Evolutionary conservation across 352 stramenopile species (phyloP), one percentile per base, ranked within the genome.

Genomic region (Thraustotheca clavata): DNA sequence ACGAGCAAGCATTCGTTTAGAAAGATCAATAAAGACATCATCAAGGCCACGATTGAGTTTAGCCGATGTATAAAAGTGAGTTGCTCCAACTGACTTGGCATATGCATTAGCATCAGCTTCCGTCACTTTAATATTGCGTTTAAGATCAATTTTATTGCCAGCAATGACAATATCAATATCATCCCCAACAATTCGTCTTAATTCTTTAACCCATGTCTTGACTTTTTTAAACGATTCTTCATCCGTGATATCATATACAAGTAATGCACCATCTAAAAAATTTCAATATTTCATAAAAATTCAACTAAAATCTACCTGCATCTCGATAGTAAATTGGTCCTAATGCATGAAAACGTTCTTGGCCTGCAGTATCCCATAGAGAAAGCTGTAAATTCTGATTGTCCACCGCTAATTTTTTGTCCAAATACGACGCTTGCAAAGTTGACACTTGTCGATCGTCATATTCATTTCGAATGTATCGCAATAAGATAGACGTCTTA

Each of bases 401-500:
- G 70, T 96, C 84, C 18, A 97, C 83, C 31, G 89, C 68, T 46
- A 97, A 72, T 34, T 80, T 80, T 73, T 96, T 96, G 69, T 98
- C 91, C 49, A 98, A 69, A 68, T 97, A 98, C 38, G 87, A 96
- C 14, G 92, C 92, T 70, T 97, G 89, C 18, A 97, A 75, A 47
- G 93, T 97, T 57, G 90, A 95, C 31, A 93, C 81, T 71, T 97
- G 89, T 12, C 81, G 74, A 41, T 97, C 93, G 68, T 95, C 77
- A 73, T 97, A 98, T 59, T 95, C 86, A 71, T 92, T 89, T 70
- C 95, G 93, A 68, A 96, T 91, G 70, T 96, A 98, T 35, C 91
- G 82, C 60, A 98, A 69, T 20, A 98, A 71, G 50, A 98, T 97
- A 34, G 90, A 97, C 29, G 92, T 98, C 73, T 98, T 98, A 41